Evolutionary conservation across 805 yeast genomes (phyloP).

Genomic region (Saccharomycopsis microspora): DNA sequence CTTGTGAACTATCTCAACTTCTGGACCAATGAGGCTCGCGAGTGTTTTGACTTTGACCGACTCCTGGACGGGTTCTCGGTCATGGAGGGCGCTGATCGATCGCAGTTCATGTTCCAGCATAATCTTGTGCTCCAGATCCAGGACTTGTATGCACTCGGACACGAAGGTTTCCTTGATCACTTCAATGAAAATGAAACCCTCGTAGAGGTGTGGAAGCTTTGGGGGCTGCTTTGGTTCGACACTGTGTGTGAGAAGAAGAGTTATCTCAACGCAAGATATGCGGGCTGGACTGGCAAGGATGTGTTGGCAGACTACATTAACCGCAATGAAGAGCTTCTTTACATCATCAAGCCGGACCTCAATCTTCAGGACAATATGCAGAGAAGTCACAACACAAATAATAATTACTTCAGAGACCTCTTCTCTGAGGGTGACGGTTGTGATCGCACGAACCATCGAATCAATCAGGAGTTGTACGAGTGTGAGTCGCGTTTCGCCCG

Average conservation of each 20-base stretch:
- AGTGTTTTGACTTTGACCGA: constrained; percentile 17
- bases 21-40: constrained; percentile 22
- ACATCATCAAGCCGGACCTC: constrained; percentile 13
- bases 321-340: constrained; percentile 14
- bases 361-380: constrained; percentile 15
- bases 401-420: constrained; percentile 16
- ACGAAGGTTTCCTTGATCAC: constrained; percentile 33
- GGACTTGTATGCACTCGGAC: constrained; percentile 19
- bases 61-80: constrained; percentile 12
- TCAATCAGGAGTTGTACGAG: constrained; percentile 11
- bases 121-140: constrained; percentile 17
- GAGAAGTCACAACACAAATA: constrained; percentile 15
- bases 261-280: constrained; percentile 13
- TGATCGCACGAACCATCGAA: constrained; percentile 14
- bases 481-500: constrained; percentile 10
- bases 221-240: constrained; percentile 81
- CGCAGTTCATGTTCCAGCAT: constrained; percentile 12
- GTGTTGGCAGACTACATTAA: constrained; percentile 14
- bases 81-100: constrained; percentile 10
- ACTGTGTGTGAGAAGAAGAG: constrained; percentile 36
- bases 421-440: constrained; percentile 16
- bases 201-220: constrained; percentile 74
- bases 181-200: constrained; percentile 50
- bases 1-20: constrained; percentile 47
- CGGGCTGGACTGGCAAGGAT: constrained; percentile 18